Evolutionary conservation across 225 moss, liverwort and hornwort species (phyloP).

Genomic region (Pleurozium schreberi): DNA sequence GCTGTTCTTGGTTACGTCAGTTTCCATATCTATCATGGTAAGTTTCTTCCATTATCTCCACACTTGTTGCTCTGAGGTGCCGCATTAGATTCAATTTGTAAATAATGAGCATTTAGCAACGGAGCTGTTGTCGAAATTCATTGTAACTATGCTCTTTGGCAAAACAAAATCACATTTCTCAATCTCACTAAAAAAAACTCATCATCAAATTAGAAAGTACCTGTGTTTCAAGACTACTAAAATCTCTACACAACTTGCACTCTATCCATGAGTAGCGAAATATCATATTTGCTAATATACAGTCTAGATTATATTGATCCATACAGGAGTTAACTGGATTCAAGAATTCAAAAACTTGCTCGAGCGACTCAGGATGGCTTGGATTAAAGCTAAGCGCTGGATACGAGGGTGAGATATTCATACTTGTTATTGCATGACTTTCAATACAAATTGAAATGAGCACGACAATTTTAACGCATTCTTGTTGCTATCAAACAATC

Average conservation of each 20-base stretch:
- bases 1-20: neutral
- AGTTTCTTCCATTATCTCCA: neutral
- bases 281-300: neutral
- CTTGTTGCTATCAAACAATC: neutral
- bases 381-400: neutral
- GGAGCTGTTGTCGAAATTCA: neutral
- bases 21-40: constrained; percentile 5
- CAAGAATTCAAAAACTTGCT: neutral
- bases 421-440: neutral
- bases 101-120: neutral
- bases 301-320: neutral
- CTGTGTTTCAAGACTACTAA: neutral
- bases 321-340: neutral
- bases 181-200: neutral
- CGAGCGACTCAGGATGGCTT: neutral
- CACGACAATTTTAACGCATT: neutral
- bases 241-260: neutral
- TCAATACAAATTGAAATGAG: neutral
- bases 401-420: neutral
- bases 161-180: neutral
- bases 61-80: neutral
- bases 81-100: neutral
- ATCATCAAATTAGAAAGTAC: neutral
- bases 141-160: neutral
- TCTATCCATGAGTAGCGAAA: neutral